phyloP scores from a whole-genome alignment of 2,329 filamentous ascomycete genomes.

The Achaetomium macrosporum region DNA sequence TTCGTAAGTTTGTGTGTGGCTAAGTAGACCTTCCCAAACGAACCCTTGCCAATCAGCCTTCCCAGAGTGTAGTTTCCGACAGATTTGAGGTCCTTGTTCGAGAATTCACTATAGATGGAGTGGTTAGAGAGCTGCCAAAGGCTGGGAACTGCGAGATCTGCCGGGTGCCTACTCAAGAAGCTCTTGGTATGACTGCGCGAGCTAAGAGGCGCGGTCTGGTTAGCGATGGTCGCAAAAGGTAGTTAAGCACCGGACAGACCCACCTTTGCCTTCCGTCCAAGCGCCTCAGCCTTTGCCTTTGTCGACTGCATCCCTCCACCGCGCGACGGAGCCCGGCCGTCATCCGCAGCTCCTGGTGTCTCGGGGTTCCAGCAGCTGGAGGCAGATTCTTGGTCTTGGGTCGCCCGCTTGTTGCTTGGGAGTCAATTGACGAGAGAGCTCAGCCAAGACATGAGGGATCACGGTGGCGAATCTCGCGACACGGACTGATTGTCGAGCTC shows the following conservation, averaged over 20 bases:
- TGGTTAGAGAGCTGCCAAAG: constrained; percentile 10
- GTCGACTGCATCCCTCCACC: constrained; percentile 45
- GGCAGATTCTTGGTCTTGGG: neutral
- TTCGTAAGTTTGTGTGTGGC: constrained; percentile 96
- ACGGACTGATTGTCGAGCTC: too few species aligned
- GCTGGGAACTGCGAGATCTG: constrained; percentile 2
- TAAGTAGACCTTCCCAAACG: constrained; percentile 97
- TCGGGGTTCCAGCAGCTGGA: too few species aligned
- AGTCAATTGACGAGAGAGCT: too few species aligned
- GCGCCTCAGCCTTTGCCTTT: constrained; percentile 52
- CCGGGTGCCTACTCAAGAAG: constrained; percentile 71
- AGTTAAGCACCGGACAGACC: constrained; percentile 2
- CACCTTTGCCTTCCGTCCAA: constrained; percentile 58
- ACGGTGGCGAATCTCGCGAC: too few species aligned
- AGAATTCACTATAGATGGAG: constrained; percentile 69
- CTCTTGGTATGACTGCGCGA: constrained; percentile 94
- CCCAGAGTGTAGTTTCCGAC: constrained; percentile 95
- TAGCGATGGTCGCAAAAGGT: neutral
- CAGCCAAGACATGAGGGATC: too few species aligned
- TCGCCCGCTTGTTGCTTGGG: neutral
- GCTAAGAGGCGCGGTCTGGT: constrained; percentile 45
- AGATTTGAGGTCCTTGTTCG: constrained; percentile 79
- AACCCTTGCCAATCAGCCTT: constrained; percentile 90
- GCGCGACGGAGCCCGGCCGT: constrained; percentile 19
- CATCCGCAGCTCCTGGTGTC: constrained; percentile 16